Conservation (phyloP, 345 rosid species). For the Corchorus capsularis region DNA sequence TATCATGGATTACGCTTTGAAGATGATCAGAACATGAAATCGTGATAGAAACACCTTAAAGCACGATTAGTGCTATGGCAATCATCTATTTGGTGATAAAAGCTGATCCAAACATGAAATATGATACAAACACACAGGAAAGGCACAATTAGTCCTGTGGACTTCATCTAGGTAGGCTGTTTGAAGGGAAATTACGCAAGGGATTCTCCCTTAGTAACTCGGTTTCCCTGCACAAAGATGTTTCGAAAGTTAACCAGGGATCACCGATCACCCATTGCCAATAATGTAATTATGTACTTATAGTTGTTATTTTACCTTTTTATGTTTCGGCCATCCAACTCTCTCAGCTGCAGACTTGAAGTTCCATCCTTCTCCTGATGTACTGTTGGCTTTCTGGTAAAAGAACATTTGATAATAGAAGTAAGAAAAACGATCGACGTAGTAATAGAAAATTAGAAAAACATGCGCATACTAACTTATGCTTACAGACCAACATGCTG, state of each 20-base stretch:
- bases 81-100: conserved; percentile 43
- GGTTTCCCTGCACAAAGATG: conserved; percentile 54
- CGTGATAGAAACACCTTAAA: background rate
- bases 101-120: conserved; percentile 14
- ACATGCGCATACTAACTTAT: background rate
- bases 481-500: background rate
- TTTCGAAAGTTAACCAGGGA: background rate
- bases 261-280: background rate
- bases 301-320: conserved; percentile 40
- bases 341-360: conserved; percentile 39
- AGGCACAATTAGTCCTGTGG: background rate
- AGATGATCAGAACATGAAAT: conserved; percentile 11
- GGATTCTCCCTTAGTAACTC: conserved; percentile 81
- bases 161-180: conserved; percentile 69
- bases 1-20: no score
- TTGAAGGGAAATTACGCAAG: conserved; percentile 72
- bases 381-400: conserved; percentile 31
- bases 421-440: background rate
- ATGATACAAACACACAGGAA: background rate
- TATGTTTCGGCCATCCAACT: conserved; percentile 41
- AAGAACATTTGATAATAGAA: background rate
- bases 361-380: conserved; percentile 28
- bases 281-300: background rate
- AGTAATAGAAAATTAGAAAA: background rate
- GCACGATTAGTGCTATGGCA: background rate